These are phyloP conservation scores for Podaxis sp. DNA, from an alignment of 768 basidiomycete genomes.

Conservation along the genomic window DNA sequence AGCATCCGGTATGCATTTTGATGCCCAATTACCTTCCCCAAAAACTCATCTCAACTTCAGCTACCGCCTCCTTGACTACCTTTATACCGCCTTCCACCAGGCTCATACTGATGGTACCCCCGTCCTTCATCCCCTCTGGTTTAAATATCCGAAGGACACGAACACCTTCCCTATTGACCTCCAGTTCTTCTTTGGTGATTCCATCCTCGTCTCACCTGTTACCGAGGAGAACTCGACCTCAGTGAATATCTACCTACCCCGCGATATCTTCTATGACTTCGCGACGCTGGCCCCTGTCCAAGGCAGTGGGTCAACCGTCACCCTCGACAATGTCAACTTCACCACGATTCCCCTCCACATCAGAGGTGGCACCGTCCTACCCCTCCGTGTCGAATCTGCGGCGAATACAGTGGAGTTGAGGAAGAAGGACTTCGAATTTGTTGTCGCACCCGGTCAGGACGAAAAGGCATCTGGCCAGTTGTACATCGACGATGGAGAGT, in stretches of 20 bases:
- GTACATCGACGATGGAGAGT: slow-evolving; percentile 68
- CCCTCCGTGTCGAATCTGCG: slow-evolving; percentile 51
- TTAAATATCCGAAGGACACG: slow-evolving; percentile 63
- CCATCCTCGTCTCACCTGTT: slow-evolving; percentile 69
- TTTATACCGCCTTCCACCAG: slow-evolving; percentile 70
- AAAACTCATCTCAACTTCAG: slow-evolving; percentile 27
- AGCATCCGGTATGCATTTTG: slow-evolving; percentile 50
- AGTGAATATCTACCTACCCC: slow-evolving; percentile 61
- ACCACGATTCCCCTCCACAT: slow-evolving; percentile 65
- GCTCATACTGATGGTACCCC: slow-evolving; percentile 61
- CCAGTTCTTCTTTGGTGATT: slow-evolving; percentile 70
- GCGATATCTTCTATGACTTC: slow-evolving; percentile 69
- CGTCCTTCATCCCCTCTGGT: slow-evolving; percentile 64
- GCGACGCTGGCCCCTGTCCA: slow-evolving; percentile 44
- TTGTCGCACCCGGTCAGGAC: slow-evolving; percentile 57
- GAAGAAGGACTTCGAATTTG: slow-evolving; percentile 55
- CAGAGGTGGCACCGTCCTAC: slow-evolving; percentile 57
- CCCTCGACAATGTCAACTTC: slow-evolving; percentile 47
- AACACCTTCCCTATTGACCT: slow-evolving; percentile 60
- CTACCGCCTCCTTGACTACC: slow-evolving; percentile 68
- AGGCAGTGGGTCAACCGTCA: slow-evolving; percentile 46
- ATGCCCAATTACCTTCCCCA: not conserved
- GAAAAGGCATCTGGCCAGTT: slow-evolving; percentile 53
- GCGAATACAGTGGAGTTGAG: slow-evolving; percentile 63
- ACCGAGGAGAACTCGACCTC: slow-evolving; percentile 58